phyloP scores from a whole-genome alignment of 441 rosid species.

The Melastoma candidum region DNA sequence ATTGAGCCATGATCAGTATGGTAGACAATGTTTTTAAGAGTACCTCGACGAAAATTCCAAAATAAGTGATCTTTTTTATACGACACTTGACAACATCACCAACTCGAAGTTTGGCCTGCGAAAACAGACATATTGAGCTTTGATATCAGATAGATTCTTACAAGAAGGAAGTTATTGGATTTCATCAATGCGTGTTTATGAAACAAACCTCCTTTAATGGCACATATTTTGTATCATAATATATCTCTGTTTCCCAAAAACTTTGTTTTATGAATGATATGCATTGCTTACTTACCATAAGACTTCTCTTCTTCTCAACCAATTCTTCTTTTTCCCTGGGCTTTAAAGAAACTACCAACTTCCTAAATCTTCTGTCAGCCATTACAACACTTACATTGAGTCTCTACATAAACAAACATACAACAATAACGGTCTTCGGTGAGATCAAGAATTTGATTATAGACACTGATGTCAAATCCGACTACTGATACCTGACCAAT shows the following conservation, averaged over 20 bases:
- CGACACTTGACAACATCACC: conserved; percentile 85
- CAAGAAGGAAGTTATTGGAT: too few species aligned
- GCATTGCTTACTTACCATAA: conserved; percentile 38
- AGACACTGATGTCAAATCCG: background rate
- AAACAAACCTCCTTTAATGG: too few species aligned
- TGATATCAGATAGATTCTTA: too few species aligned
- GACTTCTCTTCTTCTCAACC: conserved; percentile 56
- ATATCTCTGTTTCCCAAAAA: too few species aligned
- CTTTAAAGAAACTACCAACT: conserved; percentile 71
- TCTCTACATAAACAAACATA: conserved; percentile 39
- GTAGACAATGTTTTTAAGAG: background rate
- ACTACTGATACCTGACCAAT: conserved; percentile 69
- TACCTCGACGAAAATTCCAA: conserved; percentile 87
- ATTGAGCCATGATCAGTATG: too few species aligned
- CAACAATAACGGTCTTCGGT: too few species aligned
- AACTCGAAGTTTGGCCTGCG: conserved; percentile 74
- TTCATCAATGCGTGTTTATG: too few species aligned
- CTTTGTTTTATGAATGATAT: too few species aligned
- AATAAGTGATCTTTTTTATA: conserved; percentile 68
- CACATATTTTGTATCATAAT: too few species aligned
- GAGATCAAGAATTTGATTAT: too few species aligned
- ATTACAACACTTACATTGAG: conserved; percentile 43
- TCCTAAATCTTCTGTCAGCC: conserved; percentile 56
- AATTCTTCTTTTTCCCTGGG: conserved; percentile 73
- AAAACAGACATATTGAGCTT: conserved; percentile 5